A percentile compares a stretch with the other conserved stretches of the same genome.
Conservation (phyloP, 441 rosid species). For the Kokia cookei region DNA sequence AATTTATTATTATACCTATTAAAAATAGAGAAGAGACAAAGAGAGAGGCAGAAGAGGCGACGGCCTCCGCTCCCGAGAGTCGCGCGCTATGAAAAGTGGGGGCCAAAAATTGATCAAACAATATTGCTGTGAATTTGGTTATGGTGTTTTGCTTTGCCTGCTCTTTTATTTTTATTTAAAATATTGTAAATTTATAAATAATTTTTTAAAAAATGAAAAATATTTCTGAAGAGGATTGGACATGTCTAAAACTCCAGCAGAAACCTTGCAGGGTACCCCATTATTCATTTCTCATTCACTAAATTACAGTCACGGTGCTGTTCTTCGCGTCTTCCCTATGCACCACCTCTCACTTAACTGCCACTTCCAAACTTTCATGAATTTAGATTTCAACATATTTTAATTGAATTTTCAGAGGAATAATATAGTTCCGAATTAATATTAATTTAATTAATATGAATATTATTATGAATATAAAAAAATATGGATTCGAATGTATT, state of each 20-base stretch:
- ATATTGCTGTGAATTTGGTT: constrained; percentile 2
- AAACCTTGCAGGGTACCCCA: constrained; percentile 5
- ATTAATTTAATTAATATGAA: too few species aligned
- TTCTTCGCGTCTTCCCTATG: constrained; percentile 32
- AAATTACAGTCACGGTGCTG: constrained; percentile 1
- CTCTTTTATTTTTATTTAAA: background rate
- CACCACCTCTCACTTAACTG: background rate
- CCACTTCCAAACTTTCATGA: background rate
- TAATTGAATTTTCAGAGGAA: too few species aligned
- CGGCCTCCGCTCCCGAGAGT: constrained; percentile 28
- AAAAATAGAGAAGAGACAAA: constrained; percentile 1
- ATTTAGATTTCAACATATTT: too few species aligned
- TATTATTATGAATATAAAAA: too few species aligned
- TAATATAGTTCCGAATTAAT: too few species aligned
- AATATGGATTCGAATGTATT: too few species aligned
- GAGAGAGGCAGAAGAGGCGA: constrained; percentile 5
- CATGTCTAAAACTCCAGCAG: constrained; percentile 26
- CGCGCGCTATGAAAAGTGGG: constrained; percentile 43
- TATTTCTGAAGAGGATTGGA: constrained; percentile 16
- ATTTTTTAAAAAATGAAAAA: background rate
- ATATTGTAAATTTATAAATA: too few species aligned
- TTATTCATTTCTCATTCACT: constrained; percentile 17
- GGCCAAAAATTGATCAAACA: background rate
- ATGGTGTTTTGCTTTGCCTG: background rate
- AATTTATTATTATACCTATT: too few species aligned